These are phyloP conservation scores for Raphanus sativus DNA, from an alignment of 345 rosid genomes.

Conservation along the genomic window DNA sequence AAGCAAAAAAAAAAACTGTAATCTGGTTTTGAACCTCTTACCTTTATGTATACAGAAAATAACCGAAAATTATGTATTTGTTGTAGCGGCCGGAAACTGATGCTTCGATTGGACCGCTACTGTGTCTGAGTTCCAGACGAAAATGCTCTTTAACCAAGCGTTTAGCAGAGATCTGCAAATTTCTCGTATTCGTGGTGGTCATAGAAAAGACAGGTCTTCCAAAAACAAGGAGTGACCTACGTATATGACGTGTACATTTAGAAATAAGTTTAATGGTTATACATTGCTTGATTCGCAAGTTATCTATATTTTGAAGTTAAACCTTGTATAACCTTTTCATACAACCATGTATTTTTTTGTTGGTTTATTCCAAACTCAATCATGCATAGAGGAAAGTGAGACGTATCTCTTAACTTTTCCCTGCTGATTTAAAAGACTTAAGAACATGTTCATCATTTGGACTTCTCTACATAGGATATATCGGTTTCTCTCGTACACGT, in stretches of 20 bases:
- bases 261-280: neutral
- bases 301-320: neutral
- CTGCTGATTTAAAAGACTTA: neutral
- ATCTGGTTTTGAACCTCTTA: too few species aligned
- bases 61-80: too few species aligned
- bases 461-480: neutral
- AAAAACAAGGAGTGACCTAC: constrained; percentile 50
- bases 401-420: neutral
- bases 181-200: constrained; percentile 84
- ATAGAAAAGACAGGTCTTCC: constrained; percentile 61
- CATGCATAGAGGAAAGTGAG: too few species aligned
- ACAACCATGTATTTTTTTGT: too few species aligned
- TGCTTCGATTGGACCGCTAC: too few species aligned
- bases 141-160: constrained; percentile 94
- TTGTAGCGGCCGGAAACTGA: too few species aligned
- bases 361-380: too few species aligned
- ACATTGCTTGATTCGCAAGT: constrained; percentile 10
- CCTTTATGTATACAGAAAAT: too few species aligned
- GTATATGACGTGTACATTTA: neutral
- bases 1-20: too few species aligned
- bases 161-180: constrained; percentile 91
- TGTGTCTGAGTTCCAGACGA: constrained; percentile 74
- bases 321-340: too few species aligned
- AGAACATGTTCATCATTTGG: constrained; percentile 5
- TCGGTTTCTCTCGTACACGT: neutral